phyloP scores from a whole-genome alignment of 192 early-diverging fungal genomes.

The Mortierella claussenii region DNA sequence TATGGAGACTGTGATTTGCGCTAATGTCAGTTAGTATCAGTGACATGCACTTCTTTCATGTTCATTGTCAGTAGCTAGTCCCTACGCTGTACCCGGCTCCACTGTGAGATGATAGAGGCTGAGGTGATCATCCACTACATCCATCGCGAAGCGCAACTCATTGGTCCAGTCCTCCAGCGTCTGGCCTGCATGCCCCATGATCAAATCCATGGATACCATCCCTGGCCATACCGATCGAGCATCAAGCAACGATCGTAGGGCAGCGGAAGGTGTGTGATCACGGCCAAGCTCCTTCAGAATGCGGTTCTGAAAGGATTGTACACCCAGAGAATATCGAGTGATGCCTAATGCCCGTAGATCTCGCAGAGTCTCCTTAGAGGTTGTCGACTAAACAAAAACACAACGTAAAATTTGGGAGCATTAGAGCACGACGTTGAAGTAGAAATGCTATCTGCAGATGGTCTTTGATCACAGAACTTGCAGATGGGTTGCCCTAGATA shows the following conservation, averaged over 20 bases:
- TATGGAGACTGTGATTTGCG: conserved; percentile 48
- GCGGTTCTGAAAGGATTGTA: conserved; percentile 59
- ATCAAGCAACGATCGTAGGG: conserved; percentile 50
- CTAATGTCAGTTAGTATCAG: no score
- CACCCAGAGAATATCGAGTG: conserved; percentile 63
- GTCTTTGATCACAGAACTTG: no score
- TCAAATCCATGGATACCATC: conserved; percentile 62
- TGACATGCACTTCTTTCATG: no score
- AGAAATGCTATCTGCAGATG: no score
- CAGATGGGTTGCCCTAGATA: conserved; percentile 62
- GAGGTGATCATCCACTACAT: conserved; percentile 61
- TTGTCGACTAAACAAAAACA: conserved; percentile 30
- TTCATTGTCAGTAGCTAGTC: no score
- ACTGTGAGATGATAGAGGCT: conserved; percentile 66
- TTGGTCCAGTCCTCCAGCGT: conserved; percentile 53
- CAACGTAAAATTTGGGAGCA: background rate
- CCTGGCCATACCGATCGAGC: conserved; percentile 57
- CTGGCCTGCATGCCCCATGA: conserved; percentile 62
- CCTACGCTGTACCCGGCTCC: conserved; percentile 63
- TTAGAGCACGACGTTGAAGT: no score
- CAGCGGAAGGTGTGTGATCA: conserved; percentile 58
- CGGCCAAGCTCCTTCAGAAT: conserved; percentile 55
- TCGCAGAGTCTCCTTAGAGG: conserved; percentile 33
- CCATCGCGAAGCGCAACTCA: conserved; percentile 57
- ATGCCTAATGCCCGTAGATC: conserved; percentile 57